Percentiles rank a stretch among this genome's conserved stretches.
Evolutionary conservation across 129 eudicot species (phyloP).

Genomic region (Silybum marianum): DNA sequence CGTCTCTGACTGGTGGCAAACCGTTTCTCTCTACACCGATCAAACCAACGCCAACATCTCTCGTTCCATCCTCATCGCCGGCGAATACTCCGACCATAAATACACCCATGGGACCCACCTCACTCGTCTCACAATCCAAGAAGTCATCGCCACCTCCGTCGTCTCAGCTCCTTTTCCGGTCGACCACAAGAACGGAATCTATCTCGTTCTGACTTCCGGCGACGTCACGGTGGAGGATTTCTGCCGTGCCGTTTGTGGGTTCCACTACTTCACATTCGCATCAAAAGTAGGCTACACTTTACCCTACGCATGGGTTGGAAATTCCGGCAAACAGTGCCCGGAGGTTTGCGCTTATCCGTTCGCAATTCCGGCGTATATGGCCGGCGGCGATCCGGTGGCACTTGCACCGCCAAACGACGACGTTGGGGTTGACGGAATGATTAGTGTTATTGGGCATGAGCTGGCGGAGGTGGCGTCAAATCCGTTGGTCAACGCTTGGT

Average conservation of each 20-base stretch:
- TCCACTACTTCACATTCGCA: constrained; percentile 87
- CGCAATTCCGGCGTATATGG: constrained; percentile 18
- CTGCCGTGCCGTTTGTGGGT: constrained; percentile 77
- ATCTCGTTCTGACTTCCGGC: constrained; percentile 53
- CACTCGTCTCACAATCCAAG: constrained; percentile 55
- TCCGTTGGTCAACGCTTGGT: constrained; percentile 83
- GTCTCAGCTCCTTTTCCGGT: too few species aligned
- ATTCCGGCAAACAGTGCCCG: constrained; percentile 69
- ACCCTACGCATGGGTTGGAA: constrained; percentile 93
- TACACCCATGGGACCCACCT: constrained; percentile 62
- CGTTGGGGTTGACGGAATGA: constrained; percentile 85
- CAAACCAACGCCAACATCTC: constrained; percentile 68
- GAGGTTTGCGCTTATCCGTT: constrained; percentile 84
- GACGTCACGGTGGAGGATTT: constrained; percentile 62
- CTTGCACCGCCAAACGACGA: constrained; percentile 51
- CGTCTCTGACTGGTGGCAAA: constrained; percentile 66
- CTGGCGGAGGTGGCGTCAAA: constrained; percentile 72
- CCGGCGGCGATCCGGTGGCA: too few species aligned
- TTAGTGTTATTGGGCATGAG: constrained; percentile 83
- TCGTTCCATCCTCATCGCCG: constrained; percentile 41
- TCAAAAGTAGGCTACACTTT: constrained; percentile 85
- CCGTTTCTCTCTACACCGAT: constrained; percentile 63
- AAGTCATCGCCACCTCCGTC: constrained; percentile 46
- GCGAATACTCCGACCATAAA: constrained; percentile 48
- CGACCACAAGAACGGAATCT: too few species aligned